These are phyloP conservation scores for Zygotorulaspora florentina DNA, from an alignment of 805 yeast species.

Conservation along the genomic window DNA sequence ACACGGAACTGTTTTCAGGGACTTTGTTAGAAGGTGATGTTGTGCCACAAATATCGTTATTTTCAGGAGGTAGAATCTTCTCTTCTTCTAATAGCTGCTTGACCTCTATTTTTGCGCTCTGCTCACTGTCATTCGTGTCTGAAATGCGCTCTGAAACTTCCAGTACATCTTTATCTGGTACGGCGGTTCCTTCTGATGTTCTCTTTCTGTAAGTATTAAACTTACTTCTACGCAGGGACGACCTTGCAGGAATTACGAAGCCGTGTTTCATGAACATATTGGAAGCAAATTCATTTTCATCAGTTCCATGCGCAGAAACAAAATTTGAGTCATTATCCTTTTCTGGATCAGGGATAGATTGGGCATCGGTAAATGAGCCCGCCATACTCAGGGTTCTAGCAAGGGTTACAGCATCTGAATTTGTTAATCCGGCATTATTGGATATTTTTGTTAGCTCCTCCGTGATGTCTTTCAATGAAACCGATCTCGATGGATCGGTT, in stretches of 20 bases:
- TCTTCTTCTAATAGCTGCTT: neutral
- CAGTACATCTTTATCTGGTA: neutral
- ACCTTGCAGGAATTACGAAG: constrained; percentile 31
- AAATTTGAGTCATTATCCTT: constrained; percentile 1
- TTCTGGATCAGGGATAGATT: constrained; percentile 3
- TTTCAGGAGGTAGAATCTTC: neutral
- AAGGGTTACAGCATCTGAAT: constrained; percentile 75
- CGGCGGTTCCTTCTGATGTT: constrained; percentile 13
- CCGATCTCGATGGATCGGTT: constrained; percentile 26
- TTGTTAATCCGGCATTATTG: constrained; percentile 70
- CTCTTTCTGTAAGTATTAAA: constrained; percentile 50
- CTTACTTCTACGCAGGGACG: constrained; percentile 42
- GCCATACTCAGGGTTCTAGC: constrained; percentile 76
- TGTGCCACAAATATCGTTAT: constrained; percentile 6
- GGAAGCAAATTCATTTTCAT: constrained; percentile 30
- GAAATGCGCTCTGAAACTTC: neutral
- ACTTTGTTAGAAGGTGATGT: constrained; percentile 1
- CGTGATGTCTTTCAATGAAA: constrained; percentile 68
- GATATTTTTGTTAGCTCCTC: constrained; percentile 71
- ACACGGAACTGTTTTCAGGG: constrained; percentile 2
- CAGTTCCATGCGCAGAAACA: constrained; percentile 2
- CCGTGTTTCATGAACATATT: constrained; percentile 30
- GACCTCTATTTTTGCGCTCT: neutral
- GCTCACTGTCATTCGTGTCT: neutral
- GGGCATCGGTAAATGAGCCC: constrained; percentile 46